phyloP scores from a whole-genome alignment of 768 basidiomycete species.

The Neoboletus brunneissimus region DNA sequence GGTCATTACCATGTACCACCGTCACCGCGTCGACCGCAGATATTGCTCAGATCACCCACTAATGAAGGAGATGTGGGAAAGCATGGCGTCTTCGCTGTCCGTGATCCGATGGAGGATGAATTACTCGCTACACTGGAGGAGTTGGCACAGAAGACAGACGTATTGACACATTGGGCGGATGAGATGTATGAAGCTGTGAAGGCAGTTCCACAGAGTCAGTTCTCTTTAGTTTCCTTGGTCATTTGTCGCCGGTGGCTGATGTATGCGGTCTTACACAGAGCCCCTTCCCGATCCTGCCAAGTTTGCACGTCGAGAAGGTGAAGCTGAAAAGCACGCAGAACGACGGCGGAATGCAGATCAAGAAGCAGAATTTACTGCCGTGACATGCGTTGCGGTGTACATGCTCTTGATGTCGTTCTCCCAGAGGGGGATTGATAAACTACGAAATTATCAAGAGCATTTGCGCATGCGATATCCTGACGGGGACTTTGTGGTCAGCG shows the following conservation, averaged over 20 bases:
- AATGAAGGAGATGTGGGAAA: constrained; percentile 38
- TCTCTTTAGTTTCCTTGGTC: background rate
- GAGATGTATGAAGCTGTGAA: constrained; percentile 91
- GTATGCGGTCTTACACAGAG: constrained; percentile 41
- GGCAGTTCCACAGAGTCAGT: constrained; percentile 77
- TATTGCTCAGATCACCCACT: constrained; percentile 40
- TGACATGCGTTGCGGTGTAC: constrained; percentile 85
- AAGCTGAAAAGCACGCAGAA: constrained; percentile 66
- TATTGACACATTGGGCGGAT: constrained; percentile 91
- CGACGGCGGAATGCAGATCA: constrained; percentile 69
- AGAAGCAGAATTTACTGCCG: constrained; percentile 79
- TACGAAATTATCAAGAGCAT: constrained; percentile 76
- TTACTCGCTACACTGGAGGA: constrained; percentile 82
- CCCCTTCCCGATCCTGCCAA: constrained; percentile 79
- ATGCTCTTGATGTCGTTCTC: constrained; percentile 91
- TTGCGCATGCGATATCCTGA: constrained; percentile 78
- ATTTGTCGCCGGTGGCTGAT: constrained; percentile 1
- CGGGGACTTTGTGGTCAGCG: constrained; percentile 70
- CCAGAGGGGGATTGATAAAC: constrained; percentile 85
- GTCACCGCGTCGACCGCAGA: constrained; percentile 55
- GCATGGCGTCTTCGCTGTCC: constrained; percentile 24
- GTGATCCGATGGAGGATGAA: constrained; percentile 77
- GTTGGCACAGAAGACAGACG: constrained; percentile 93
- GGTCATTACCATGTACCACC: constrained; percentile 44
- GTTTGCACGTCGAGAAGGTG: constrained; percentile 67